A percentile compares a stretch with the other conserved stretches of the same genome.
phyloP scores from a whole-genome alignment of 78 protist species.

The Dictyostelium purpureum region DNA sequence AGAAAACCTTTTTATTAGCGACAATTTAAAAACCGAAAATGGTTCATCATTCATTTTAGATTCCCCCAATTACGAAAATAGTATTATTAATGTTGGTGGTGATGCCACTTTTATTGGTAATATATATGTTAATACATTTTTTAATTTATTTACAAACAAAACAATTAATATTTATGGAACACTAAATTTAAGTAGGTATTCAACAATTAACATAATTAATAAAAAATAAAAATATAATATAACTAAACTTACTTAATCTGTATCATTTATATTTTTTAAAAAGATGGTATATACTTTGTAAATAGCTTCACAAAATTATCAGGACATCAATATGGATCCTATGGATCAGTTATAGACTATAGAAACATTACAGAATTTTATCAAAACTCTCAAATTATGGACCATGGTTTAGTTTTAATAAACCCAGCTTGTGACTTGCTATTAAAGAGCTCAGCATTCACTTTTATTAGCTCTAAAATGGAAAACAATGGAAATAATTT shows the following conservation, averaged over 20 bases:
- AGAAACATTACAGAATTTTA: not conserved
- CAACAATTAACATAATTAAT: no score
- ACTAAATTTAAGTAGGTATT: no score
- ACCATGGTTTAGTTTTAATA: no score
- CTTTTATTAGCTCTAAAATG: no score
- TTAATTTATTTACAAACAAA: not conserved
- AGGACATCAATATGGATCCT: not conserved
- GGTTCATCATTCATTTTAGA: not conserved
- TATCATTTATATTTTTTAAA: no score
- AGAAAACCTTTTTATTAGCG: not conserved
- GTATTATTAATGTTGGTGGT: not conserved
- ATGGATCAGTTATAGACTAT: not conserved
- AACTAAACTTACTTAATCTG: no score
- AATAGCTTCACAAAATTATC: not conserved
- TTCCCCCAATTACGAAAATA: not conserved
- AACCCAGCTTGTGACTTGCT: no score
- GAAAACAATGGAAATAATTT: no score
- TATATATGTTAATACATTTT: not conserved
- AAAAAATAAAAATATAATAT: no score
- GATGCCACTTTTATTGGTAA: not conserved
- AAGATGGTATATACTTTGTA: not conserved
- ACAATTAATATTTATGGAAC: not conserved
- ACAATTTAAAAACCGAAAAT: not conserved
- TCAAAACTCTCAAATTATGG: no score
- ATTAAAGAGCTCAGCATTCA: no score